A percentile compares a stretch with the other conserved stretches of the same genome.
These are phyloP conservation scores for Arabidopsis hybrid DNA, from an alignment of 441 rosid genomes.

Conservation along the genomic window DNA sequence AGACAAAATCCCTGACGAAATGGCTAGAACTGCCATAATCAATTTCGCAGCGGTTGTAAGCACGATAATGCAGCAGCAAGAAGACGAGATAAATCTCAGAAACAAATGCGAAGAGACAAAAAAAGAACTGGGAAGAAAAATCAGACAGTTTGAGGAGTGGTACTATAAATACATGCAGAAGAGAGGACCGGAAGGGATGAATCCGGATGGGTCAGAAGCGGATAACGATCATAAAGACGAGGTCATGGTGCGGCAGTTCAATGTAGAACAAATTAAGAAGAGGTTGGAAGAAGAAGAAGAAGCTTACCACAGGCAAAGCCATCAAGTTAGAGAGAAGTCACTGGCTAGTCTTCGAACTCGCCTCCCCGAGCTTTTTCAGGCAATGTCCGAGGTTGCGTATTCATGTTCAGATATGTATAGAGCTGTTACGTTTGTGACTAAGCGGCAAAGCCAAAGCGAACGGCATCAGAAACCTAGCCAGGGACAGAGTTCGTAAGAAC, in stretches of 20 bases:
- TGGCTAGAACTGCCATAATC: slow-evolving; percentile 65
- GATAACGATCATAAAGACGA: slow-evolving; percentile 52
- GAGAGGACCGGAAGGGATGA: slow-evolving; percentile 61
- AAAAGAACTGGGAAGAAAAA: slow-evolving; percentile 64
- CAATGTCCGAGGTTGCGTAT: slow-evolving; percentile 56
- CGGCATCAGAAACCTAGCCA: slow-evolving; percentile 40
- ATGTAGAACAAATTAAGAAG: slow-evolving; percentile 53
- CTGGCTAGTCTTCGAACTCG: slow-evolving; percentile 65
- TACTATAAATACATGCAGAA: slow-evolving; percentile 55
- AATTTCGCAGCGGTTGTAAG: slow-evolving; percentile 72
- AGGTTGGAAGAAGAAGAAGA: slow-evolving; percentile 74
- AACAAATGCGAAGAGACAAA: slow-evolving; percentile 62
- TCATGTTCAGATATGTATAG: slow-evolving; percentile 66
- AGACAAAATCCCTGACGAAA: slow-evolving; percentile 68
- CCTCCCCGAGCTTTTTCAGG: slow-evolving; percentile 75
- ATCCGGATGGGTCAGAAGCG: slow-evolving; percentile 49
- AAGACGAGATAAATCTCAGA: slow-evolving; percentile 64
- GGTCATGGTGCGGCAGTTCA: slow-evolving; percentile 57
- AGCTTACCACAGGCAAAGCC: slow-evolving; percentile 56
- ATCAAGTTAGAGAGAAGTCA: slow-evolving; percentile 82
- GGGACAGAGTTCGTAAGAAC: slow-evolving; percentile 28
- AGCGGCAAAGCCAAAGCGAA: slow-evolving; percentile 39
- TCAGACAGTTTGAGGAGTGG: slow-evolving; percentile 71
- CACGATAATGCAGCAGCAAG: slow-evolving; percentile 68
- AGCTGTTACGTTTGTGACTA: slow-evolving; percentile 50